Evolutionary conservation across 768 basidiomycete genomes (phyloP), one percentile per base, ranked within the genome.

Genomic region (Tylopilus plumbeoviolaceoides): DNA sequence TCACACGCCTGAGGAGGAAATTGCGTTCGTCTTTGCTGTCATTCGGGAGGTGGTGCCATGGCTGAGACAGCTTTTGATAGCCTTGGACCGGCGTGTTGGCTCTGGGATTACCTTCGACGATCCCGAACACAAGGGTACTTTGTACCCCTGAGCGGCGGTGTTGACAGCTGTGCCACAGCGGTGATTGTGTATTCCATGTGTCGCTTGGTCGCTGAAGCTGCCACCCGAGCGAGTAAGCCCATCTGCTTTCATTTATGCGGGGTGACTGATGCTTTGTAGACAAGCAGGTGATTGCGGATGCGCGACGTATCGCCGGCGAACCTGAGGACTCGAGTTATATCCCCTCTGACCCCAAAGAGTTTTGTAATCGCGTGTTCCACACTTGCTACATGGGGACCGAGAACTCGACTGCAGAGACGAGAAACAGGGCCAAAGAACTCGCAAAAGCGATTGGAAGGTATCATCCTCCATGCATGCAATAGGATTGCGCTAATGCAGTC

Each of bases 181-280:
- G 83, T 91, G 42, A 98, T 99, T 58, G 91, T 97, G 1, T 91
- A 84, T 65, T 98, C 94, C 0, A 99, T 98, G 97, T 98, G 93
- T 59, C 82, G 91, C 4, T 77, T 23, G n/a, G n/a, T n/a, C n/a
- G n/a, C n/a, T n/a, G n/a, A n/a, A n/a, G n/a, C n/a, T n/a, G n/a
- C n/a, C n/a, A n/a, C n/a, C n/a, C n/a, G n/a, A n/a, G n/a, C n/a
- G n/a, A n/a, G n/a, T n/a, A n/a, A n/a, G n/a, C n/a, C 6, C 5
- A 38, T 40, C 28, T 23, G 8, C 25, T 38, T 27, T 14, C 20
- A 39, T 28, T 1, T 28, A 17, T 11, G 15, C 2, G 18, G 36
- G n/a, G 31, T 27, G 15, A 5, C 28, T 55, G 12, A 55, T n/a
- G 3, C 18, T 35, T 46, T 54, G 51, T 66, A 91, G 86, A 93